Evolutionary conservation across 352 stramenopile species (phyloP).

Genomic region (Pilasporangium apinafurcum): DNA sequence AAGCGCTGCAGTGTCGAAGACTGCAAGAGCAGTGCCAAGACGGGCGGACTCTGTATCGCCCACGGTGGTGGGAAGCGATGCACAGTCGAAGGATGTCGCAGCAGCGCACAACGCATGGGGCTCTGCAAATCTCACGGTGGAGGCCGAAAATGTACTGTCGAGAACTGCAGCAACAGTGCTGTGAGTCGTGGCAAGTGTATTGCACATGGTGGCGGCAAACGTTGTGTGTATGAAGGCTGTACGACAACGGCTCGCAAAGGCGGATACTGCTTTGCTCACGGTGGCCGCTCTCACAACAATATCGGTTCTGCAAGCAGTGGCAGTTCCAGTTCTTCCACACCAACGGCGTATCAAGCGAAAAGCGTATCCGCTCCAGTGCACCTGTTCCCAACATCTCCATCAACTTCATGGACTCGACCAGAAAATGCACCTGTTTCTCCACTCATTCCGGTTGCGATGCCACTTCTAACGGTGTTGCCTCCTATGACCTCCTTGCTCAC

Average conservation of each 20-base stretch:
- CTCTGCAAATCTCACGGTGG: slow-evolving; percentile 84
- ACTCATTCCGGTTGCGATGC: not conserved
- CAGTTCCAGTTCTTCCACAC: not conserved
- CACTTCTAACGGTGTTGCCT: slow-evolving; percentile 2
- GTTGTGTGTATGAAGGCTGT: slow-evolving; percentile 66
- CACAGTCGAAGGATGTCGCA: slow-evolving; percentile 60
- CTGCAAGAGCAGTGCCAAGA: slow-evolving; percentile 79
- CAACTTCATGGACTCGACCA: too few relatives aligned
- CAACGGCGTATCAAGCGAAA: not conserved
- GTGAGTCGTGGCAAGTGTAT: slow-evolving; percentile 83
- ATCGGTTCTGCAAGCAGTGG: not conserved
- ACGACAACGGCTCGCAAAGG: slow-evolving; percentile 74
- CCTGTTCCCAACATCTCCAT: too few relatives aligned
- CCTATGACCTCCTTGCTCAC: slow-evolving; percentile 4
- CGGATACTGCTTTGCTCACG: slow-evolving; percentile 80
- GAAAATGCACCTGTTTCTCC: not conserved
- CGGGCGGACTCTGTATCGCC: slow-evolving; percentile 75
- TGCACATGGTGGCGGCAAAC: slow-evolving; percentile 75
- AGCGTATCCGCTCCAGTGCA: not conserved
- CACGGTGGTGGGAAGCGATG: slow-evolving; percentile 82
- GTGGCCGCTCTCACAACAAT: slow-evolving; percentile 26
- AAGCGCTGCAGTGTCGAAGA: slow-evolving; percentile 64
- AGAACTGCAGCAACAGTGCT: slow-evolving; percentile 66
- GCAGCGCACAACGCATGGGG: slow-evolving; percentile 75
- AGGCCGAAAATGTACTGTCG: slow-evolving; percentile 62